Percentiles rank a stretch among this genome's conserved stretches.
Conservation (phyloP, 2,329 filamentous ascomycete genomes). For the Aspergillus tanneri region DNA sequence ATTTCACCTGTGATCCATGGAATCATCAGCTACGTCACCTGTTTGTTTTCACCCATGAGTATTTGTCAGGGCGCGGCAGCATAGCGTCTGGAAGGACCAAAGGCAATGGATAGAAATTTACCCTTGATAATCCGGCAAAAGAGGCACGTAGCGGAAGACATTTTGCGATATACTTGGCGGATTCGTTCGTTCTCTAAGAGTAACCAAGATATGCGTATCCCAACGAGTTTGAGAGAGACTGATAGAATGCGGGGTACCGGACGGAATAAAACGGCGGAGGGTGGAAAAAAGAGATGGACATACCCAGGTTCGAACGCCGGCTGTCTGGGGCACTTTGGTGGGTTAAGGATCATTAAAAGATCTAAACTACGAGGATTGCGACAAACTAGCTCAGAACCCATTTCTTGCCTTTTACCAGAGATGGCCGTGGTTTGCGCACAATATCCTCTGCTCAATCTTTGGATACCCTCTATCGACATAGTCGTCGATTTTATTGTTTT, state of each 20-base stretch:
- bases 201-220: neutral
- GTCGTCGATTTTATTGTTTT: constrained; percentile 43
- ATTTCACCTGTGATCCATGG: constrained; percentile 70
- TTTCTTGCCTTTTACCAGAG: constrained; percentile 80
- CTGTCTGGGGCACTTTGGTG: too few species aligned
- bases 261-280: constrained; percentile 10
- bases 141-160: constrained; percentile 67
- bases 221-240: neutral
- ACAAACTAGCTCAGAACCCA: constrained; percentile 69
- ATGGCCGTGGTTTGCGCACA: constrained; percentile 67
- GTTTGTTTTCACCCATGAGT: neutral
- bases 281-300: constrained; percentile 11
- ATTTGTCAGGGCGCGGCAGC: neutral
- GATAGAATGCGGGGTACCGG: constrained; percentile 19
- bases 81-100: neutral
- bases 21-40: constrained; percentile 7
- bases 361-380: constrained; percentile 57
- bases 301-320: constrained; percentile 32
- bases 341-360: constrained; percentile 13
- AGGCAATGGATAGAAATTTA: constrained; percentile 28
- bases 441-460: constrained; percentile 62
- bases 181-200: neutral
- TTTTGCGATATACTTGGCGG: constrained; percentile 15
- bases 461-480: constrained; percentile 49
- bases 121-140: constrained; percentile 99